Evolutionary conservation across 257 asterid genomes (phyloP), one percentile per base, ranked within the genome.

Genomic region (Lycium ferocissimum): DNA sequence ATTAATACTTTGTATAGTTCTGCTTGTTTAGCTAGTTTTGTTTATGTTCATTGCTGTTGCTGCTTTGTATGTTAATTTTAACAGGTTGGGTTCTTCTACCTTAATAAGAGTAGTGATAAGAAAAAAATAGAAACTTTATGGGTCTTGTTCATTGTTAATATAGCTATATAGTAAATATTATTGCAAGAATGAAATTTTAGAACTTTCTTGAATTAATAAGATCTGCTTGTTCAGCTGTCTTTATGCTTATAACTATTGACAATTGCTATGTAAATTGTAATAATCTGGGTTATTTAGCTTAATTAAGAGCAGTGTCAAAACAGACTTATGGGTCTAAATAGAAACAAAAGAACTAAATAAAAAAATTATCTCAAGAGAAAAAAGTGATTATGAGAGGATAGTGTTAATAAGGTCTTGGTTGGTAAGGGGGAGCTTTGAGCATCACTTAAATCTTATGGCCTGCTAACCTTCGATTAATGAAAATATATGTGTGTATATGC

Each of bases 371-470:
- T n/a, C 49, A 26, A 26, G 49, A 51, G 47, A 78, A 78, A 1
- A 78, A 78, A 1, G 33, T 3, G 20, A 49, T 7, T 26, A 2
- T 26, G 65, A 78, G n/a, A 26, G 65, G 65, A 53, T 75, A 49
- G 14, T 12, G 37, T 5, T 49, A 75, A 49, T 51, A 22, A 76
- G 35, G 35, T 53, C 45, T 22, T 22, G 22, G 61, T 76, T 76
- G 82, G 63, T 53, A 14, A 76, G 82, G 26, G 22, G 0, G 6
- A 76, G 47, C 47, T 51, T 63, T 76, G 82, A 76, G 26, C 82
- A 76, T 12, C 82, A 51, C 63, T 76, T 76, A 51, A 51, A 53
- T 53, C 17, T 78, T 53, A 78, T 53, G 65, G 49, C 82, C 43
- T 1, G 65, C 82, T 26, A 78, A 26, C 82, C 15, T 78, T 14